Base-by-base conservation (phyloP, 2,329 filamentous ascomycete species). In the Cercospora sesami region DNA sequence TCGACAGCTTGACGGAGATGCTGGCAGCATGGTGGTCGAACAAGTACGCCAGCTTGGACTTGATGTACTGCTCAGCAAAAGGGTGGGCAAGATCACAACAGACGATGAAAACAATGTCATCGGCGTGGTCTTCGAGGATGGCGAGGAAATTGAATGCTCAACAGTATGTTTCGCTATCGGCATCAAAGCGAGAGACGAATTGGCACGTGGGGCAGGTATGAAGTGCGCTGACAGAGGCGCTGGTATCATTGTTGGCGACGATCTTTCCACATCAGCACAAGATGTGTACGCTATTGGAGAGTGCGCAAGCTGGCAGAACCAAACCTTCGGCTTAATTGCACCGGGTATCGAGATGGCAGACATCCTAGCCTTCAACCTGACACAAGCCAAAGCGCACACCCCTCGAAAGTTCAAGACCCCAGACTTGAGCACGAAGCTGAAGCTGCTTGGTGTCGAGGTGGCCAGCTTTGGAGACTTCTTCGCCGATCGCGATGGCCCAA, bases 391-490 rank as follows among this genome's bases (percentile, higher is more conserved):
- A 76, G 85, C 87, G 2, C 91, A 94, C 76, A 80, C 87, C 6
- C 87, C 87, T 1, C 84, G 91, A 33, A 83, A 83, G 31, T 96
- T 96, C 83, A 92, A 92, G 78, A 83, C 89, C 4, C 94, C 93
- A 0, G 93, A 97, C 78, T 83, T 97, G 48, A 96, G 93, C 83
- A 97, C 93, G 0, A 97, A 96, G 78, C 82, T 97, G 31, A 97
- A 97, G 83, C 83, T 97, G 0, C 84, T 97, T 0, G 93, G 93
- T 0, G 92, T 97, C 8, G 92, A 97, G 72, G 94, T 97, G 4
- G 94, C 94, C 18, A 95, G 91, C 75, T 97, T 97, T 76, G 93
- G 94, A 0, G 94, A 97, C 77, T 97, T 94, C 82, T 97, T 97
- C 72, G 93, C 93, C 0, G 93, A 97, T 74, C 84, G 91, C 31